phyloP scores from a whole-genome alignment of 345 rosid genomes.

The Cardamine occulta region DNA sequence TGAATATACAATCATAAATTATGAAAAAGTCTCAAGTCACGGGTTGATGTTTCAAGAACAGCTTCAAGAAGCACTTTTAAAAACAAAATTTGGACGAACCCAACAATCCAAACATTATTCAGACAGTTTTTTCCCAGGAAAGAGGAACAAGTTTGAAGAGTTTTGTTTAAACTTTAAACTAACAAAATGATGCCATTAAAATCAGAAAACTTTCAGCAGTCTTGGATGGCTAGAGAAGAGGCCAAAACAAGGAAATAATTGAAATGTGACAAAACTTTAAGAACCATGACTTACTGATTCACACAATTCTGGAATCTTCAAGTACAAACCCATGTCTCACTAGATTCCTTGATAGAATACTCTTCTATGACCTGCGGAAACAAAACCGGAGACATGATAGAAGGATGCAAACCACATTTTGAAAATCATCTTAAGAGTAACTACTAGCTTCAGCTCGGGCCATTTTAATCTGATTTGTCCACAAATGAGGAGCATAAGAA shows the following conservation, averaged over 20 bases:
- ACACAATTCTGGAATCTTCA: constrained; percentile 32
- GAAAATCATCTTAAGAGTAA: background rate
- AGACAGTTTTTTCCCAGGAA: background rate
- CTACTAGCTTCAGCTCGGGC: constrained; percentile 7
- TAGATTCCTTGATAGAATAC: background rate
- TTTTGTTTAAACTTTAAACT: background rate
- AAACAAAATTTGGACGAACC: constrained; percentile 4
- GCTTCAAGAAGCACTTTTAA: constrained; percentile 3
- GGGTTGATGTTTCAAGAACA: constrained; percentile 29
- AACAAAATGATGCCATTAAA: background rate
- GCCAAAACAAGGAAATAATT: constrained; percentile 27
- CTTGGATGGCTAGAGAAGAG: constrained; percentile 20
- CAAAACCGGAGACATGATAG: background rate
- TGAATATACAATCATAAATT: constrained; percentile 35
- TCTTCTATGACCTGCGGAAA: constrained; percentile 16
- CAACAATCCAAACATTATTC: constrained; percentile 6
- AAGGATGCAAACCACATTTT: constrained; percentile 15
- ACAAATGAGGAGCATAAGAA: background rate
- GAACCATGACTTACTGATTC: constrained; percentile 28
- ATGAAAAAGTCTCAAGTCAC: constrained; percentile 30
- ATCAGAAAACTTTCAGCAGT: constrained; percentile 7
- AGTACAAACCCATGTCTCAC: constrained; percentile 27
- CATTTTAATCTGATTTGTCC: background rate
- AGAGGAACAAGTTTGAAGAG: background rate
- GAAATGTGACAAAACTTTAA: constrained; percentile 1